phyloP scores from a whole-genome alignment of 1,284 basidiomycete genomes.

The Tetrapyrgos nigripes region DNA sequence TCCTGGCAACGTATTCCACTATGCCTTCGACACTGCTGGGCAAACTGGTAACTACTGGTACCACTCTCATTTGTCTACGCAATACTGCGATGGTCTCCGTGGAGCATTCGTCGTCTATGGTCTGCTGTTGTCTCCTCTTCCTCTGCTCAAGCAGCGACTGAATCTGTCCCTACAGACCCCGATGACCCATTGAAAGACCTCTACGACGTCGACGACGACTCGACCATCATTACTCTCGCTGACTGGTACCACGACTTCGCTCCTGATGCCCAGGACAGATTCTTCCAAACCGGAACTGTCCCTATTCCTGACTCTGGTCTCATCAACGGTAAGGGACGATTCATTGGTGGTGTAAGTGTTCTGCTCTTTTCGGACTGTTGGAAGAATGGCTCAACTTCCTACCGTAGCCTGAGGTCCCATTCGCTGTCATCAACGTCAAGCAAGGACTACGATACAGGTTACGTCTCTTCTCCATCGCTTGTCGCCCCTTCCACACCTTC shows the following conservation, averaged over 20 bases:
- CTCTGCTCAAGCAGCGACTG: not conserved
- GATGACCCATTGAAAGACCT: conserved; percentile 35
- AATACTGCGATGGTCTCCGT: conserved; percentile 48
- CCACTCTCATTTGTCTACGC: conserved; percentile 34
- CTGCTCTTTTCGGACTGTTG: not conserved
- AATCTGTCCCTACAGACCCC: conserved; percentile 28
- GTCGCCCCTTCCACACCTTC: conserved; percentile 34
- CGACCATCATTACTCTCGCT: conserved; percentile 32
- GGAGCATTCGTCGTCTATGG: conserved; percentile 38
- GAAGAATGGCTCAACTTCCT: not conserved
- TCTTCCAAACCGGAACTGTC: conserved; percentile 43
- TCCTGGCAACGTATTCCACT: conserved; percentile 20
- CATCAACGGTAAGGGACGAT: conserved; percentile 38
- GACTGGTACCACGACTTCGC: conserved; percentile 45
- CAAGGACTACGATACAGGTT: conserved; percentile 35
- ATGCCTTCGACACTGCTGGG: conserved; percentile 18
- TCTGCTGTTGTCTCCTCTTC: conserved; percentile 16
- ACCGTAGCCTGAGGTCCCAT: conserved; percentile 4
- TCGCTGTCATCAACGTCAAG: conserved; percentile 33
- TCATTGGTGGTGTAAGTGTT: conserved; percentile 20
- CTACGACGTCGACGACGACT: conserved; percentile 40
- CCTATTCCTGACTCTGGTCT: conserved; percentile 32
- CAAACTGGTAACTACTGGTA: conserved; percentile 38
- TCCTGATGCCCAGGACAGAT: conserved; percentile 41
- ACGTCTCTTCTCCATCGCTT: conserved; percentile 33